Percentiles rank a stretch among this genome's conserved stretches.
phyloP scores from a whole-genome alignment of 2,329 filamentous ascomycete genomes.

The Aureobasidium subglaciale region DNA sequence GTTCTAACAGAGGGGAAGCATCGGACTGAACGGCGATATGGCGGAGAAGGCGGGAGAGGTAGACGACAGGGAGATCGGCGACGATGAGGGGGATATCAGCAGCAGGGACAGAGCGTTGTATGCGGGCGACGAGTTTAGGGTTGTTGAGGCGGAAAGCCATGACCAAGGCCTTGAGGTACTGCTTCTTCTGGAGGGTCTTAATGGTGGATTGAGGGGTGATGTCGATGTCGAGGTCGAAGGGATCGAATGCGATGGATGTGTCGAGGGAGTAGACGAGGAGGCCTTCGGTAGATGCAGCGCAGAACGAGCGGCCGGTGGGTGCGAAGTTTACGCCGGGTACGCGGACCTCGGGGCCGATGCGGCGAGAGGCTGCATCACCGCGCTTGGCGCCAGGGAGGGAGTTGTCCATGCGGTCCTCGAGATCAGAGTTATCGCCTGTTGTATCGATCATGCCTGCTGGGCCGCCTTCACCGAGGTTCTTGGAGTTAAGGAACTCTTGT shows the following conservation, averaged over 20 bases:
- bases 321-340: conserved; percentile 82
- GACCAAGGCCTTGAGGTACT: conserved; percentile 85
- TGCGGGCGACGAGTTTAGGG: conserved; percentile 67
- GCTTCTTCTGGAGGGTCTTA: conserved; percentile 65
- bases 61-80: conserved; percentile 71
- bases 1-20: conserved; percentile 86
- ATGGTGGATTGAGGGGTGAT: conserved; percentile 71
- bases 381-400: conserved; percentile 79
- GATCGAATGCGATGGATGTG: conserved; percentile 77
- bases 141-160: conserved; percentile 98
- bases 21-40: conserved; percentile 86
- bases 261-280: conserved; percentile 91
- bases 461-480: conserved; percentile 82
- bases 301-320: conserved; percentile 83
- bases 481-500: conserved; percentile 94
- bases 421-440: conserved; percentile 79
- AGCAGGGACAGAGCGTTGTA: conserved; percentile 77
- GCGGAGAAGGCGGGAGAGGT: conserved; percentile 75
- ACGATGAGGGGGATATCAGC: conserved; percentile 71
- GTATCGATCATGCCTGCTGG: conserved; percentile 79
- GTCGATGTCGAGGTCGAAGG: conserved; percentile 89
- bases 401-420: conserved; percentile 73
- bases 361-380: conserved; percentile 75
- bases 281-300: conserved; percentile 89
- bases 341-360: conserved; percentile 70